phyloP scores from a whole-genome alignment of 176 grass and related monocot species.

The Zoysia japonica region DNA sequence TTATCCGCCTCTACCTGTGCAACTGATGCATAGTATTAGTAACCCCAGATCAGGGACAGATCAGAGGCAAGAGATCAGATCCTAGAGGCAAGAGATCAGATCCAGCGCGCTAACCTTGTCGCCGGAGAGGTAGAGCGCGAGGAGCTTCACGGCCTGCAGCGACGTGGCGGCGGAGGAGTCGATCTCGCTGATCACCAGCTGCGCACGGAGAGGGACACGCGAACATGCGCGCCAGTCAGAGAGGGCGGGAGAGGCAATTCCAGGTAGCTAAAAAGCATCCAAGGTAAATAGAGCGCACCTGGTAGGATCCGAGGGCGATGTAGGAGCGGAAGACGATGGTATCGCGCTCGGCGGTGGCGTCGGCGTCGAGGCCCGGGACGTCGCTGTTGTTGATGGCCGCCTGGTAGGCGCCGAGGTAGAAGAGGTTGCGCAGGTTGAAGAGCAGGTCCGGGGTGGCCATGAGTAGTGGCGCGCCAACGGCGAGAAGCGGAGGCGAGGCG shows the following conservation, averaged over 20 bases:
- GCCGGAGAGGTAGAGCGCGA: conserved; percentile 72
- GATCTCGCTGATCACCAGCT: conserved; percentile 95
- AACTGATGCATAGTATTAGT: background rate
- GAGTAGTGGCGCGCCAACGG: background rate
- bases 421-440: conserved; percentile 91
- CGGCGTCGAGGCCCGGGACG: conserved; percentile 61
- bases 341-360: conserved; percentile 81
- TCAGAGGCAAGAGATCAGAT: conserved; percentile 36
- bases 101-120: conserved; percentile 65
- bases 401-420: conserved; percentile 97
- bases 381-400: conserved; percentile 97
- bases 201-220: conserved; percentile 17
- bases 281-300: conserved; percentile 28
- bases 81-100: conserved; percentile 31
- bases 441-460: conserved; percentile 83
- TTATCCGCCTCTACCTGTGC: background rate
- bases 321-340: conserved; percentile 91
- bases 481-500: background rate
- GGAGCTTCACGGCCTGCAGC: conserved; percentile 92
- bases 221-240: background rate
- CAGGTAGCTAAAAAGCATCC: background rate
- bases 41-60: conserved; percentile 14
- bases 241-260: background rate
- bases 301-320: conserved; percentile 88
- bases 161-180: conserved; percentile 83